Evolutionary conservation across 1,139 yeast species (phyloP), one percentile per base, ranked within the genome.

Genomic region (Saccharomyces pastorianus): DNA sequence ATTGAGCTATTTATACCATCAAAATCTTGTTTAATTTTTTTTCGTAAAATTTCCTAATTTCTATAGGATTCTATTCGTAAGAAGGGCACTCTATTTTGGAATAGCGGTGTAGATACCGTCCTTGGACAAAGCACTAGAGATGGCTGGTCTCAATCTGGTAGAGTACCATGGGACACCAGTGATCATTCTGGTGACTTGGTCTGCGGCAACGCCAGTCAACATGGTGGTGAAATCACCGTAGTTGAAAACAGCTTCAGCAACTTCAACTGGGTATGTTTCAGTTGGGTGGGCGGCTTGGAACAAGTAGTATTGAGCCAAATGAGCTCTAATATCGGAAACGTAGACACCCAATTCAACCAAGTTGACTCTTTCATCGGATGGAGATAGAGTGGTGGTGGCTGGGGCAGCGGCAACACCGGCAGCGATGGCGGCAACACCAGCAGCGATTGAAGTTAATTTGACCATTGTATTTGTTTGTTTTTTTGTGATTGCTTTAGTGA

Each of bases 161-260:
- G 23, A 20, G 23, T 20, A 20, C 23, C 23, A 20, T 20, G 23
- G 23, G 23, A 20, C 23, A 20, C 23, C 23, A 20, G 23, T 20
- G 23, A 20, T 20, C 23, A 20, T 20, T 20, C 23, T 20, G 23
- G 51, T 38, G 31, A 55, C 49, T 41, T 46, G 41, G 41, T 38
- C 51, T 14, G 44, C 47, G 20, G 50, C 46, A 23, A 29, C 41
- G 14, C 48, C 34, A 25, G 46, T 31, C 49, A 48, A 25, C 11
- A 20, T 20, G 23, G 23, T 20, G 23, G 34, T 29, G 34, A 29
- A 29, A 1, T 29, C 34, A 29, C 34, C 34, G 34, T 29, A 29
- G 34, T 29, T 29, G 53, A 49, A 20, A 20, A 20, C 23, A 3
- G 23, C 23, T 20, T 20, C 23, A 20, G 23, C 23, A 20, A 20